Evolutionary conservation across 116 monocot species (phyloP).

Genomic region (Dioscorea cayenensis): DNA sequence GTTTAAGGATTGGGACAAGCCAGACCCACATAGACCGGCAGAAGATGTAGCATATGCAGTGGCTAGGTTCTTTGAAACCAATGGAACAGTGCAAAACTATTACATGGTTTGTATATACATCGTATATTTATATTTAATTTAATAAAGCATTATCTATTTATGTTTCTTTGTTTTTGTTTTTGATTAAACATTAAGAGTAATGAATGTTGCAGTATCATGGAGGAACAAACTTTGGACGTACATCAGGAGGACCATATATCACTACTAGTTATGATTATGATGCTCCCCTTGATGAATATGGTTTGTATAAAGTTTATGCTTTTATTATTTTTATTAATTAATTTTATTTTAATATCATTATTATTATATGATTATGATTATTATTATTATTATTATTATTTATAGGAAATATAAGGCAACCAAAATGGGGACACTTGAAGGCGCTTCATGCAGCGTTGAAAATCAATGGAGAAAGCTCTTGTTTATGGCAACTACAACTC

Average conservation of each 20-base stretch:
- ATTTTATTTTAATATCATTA: no score
- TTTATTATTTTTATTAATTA: no score
- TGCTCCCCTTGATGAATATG: conserved; percentile 11
- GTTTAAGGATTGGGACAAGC: conserved; percentile 36
- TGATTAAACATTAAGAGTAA: no score
- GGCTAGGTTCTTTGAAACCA: conserved; percentile 36
- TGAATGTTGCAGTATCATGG: conserved; percentile 35
- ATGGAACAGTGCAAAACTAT: conserved; percentile 43
- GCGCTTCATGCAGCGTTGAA: conserved; percentile 6
- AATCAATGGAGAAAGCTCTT: conserved; percentile 13
- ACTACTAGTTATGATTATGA: conserved; percentile 38
- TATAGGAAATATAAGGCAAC: conserved; percentile 12
- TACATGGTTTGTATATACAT: conserved; percentile 33
- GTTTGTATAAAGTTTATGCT: neutral
- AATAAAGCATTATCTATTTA: neutral
- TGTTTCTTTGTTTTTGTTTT: neutral
- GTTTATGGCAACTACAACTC: conserved; percentile 8
- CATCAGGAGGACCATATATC: conserved; percentile 50
- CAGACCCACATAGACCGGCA: conserved; percentile 31
- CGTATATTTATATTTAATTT: no score
- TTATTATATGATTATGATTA: no score
- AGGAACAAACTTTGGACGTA: conserved; percentile 53
- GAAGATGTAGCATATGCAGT: conserved; percentile 50
- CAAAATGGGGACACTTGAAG: conserved; percentile 15
- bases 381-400: neutral